Evolutionary conservation across 2,329 filamentous ascomycete species (phyloP), one percentile per base, ranked within the genome.

Genomic region (Elsinoe ampelina): DNA sequence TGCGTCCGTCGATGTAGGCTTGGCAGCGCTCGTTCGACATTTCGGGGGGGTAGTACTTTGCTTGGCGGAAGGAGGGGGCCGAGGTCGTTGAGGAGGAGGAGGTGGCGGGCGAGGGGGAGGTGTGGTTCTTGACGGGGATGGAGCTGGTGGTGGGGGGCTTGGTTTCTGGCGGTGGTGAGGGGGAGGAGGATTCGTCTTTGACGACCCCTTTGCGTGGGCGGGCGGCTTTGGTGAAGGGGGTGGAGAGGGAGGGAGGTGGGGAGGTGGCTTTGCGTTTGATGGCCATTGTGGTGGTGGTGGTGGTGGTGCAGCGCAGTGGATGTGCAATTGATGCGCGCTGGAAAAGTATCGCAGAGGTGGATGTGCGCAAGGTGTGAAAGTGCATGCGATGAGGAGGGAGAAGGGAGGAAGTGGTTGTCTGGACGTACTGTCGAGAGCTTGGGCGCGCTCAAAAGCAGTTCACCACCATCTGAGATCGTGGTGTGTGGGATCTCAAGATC

Each of bases 11-110:
- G 55, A 80, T 86, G 71, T 95, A 96, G 54, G 85, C 83, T 4
- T 77, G 75, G 54, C 87, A 90, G 38, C 90, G 83, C 51, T 80
- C 81, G 64, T 89, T 93, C 72, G 79, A 87, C 84, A 96, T 95
- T 67, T 95, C 89, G 1, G 81, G 80, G 0, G 89, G 89, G 63
- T 95, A 96, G 72, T 84, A 95, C 48, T 87, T 81, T 26, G 73
- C 32, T 17, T 35, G 26, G 13, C 19, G 48, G 48, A 52, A 52
- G 19, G 48, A 39, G 34, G 48, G 48, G 32, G 48, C 7, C 5
- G 47, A 51, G 15, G 48, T 6, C 17, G 34, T 19, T 30, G 13
- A n/a, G 12, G 26, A 22, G 17, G 32, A 34, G 45, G 26, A 34
- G 45, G 17, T 50, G 26, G 45, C 10, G 26, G 26, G 26, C 5